phyloP scores from a whole-genome alignment of 2,329 filamentous ascomycete species.

The Xylaria sp. region DNA sequence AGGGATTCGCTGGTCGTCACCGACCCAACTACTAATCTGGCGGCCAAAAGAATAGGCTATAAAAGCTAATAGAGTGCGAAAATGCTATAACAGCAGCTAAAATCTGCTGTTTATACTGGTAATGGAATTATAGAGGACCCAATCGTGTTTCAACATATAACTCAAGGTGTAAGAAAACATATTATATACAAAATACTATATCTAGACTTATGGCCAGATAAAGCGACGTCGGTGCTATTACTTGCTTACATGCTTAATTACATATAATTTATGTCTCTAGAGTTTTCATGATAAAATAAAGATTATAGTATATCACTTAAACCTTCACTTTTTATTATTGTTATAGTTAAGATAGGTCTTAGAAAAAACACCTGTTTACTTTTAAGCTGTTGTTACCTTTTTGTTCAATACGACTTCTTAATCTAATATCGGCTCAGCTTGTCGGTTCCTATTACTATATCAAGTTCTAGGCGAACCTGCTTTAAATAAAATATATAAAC shows the following conservation, averaged over 20 bases:
- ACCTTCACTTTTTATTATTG: background rate
- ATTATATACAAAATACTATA: background rate
- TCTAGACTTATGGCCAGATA: background rate
- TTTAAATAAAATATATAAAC: background rate
- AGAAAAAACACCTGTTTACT: background rate
- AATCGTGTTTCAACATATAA: background rate
- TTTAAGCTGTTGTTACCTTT: background rate
- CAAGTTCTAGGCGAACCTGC: background rate
- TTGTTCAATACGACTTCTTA: conserved; percentile 4
- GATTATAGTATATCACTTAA: background rate
- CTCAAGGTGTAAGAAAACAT: background rate
- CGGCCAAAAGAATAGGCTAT: too few relatives aligned
- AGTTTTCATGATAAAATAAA: conserved; percentile 1
- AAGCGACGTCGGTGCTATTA: background rate
- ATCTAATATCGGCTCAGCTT: background rate
- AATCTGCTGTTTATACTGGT: too few relatives aligned
- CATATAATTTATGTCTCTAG: background rate
- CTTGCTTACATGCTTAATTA: background rate
- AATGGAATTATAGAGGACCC: too few relatives aligned
- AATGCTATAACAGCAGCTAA: too few relatives aligned
- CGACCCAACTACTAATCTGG: too few relatives aligned
- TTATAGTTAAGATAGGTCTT: conserved; percentile 1
- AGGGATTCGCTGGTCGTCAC: too few relatives aligned
- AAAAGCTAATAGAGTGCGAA: too few relatives aligned
- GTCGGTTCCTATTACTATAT: background rate